Conservation (phyloP, 179 eudicot genomes). For the Drosera spatulata region DNA sequence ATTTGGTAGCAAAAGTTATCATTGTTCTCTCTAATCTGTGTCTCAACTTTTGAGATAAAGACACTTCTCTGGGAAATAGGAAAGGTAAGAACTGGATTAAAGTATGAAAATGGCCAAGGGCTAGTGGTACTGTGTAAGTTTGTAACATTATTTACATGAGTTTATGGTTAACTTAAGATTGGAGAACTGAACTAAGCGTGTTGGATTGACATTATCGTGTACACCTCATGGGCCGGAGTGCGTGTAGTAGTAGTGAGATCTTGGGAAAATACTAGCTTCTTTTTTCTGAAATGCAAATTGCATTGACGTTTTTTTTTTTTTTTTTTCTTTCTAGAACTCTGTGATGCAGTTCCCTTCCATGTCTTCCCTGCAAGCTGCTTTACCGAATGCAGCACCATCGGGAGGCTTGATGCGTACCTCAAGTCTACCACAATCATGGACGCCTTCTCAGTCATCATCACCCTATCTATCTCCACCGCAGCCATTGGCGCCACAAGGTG, state of each 20-base stretch:
- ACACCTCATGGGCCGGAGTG: too few species aligned
- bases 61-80: background rate
- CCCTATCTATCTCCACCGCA: conserved; percentile 33
- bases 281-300: background rate
- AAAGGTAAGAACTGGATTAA: background rate
- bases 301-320: background rate
- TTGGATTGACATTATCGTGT: too few species aligned
- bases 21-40: background rate
- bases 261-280: too few species aligned
- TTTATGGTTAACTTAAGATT: too few species aligned
- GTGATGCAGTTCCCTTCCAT: conserved; percentile 59
- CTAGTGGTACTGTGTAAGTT: too few species aligned
- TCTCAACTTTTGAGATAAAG: background rate
- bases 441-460: conserved; percentile 33
- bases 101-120: too few species aligned
- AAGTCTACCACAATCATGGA: conserved; percentile 29
- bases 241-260: too few species aligned
- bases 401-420: conserved; percentile 35
- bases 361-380: conserved; percentile 56
- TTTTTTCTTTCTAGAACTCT: conserved; percentile 3
- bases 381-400: conserved; percentile 45
- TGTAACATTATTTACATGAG: too few species aligned
- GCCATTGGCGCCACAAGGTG: conserved; percentile 38
- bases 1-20: background rate
- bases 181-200: too few species aligned